phyloP scores from a whole-genome alignment of 2,329 filamentous ascomycete genomes.

The Phaeosphaeriaceae sp. region DNA sequence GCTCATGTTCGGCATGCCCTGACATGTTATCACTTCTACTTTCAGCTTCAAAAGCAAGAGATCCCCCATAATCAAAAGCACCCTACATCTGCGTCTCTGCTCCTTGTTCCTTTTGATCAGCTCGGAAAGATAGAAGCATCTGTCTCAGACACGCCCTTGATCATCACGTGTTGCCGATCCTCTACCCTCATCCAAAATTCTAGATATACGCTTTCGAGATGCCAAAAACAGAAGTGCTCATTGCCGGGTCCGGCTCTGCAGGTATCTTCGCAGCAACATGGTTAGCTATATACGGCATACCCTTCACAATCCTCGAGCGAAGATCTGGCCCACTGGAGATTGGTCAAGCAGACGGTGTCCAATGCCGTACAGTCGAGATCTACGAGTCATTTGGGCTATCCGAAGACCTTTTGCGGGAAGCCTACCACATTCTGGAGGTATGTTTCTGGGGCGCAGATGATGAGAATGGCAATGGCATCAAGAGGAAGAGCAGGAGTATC shows the following conservation, averaged over 20 bases:
- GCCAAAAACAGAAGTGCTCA: constrained; percentile 61
- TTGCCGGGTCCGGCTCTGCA: constrained; percentile 67
- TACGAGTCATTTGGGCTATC: constrained; percentile 74
- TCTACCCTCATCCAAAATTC: neutral
- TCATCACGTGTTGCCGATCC: too few species aligned
- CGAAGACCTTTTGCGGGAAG: constrained; percentile 68
- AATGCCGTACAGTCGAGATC: constrained; percentile 74
- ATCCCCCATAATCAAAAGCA: too few species aligned
- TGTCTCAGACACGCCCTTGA: neutral
- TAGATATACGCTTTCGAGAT: constrained; percentile 9
- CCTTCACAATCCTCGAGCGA: constrained; percentile 65
- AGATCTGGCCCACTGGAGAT: constrained; percentile 61
- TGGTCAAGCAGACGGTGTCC: constrained; percentile 70
- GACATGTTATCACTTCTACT: neutral
- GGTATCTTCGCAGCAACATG: constrained; percentile 68
- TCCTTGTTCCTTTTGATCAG: too few species aligned
- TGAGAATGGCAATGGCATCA: constrained; percentile 47
- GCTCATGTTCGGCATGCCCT: constrained; percentile 7
- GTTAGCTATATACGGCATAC: constrained; percentile 65
- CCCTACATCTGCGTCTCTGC: too few species aligned
- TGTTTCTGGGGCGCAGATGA: constrained; percentile 53
- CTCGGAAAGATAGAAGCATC: too few species aligned
- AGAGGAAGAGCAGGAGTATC: constrained; percentile 51
- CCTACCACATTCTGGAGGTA: constrained; percentile 72
- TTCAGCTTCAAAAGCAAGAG: too few species aligned